Base-by-base conservation (phyloP, 108 stramenopile species). In the Pseudonitzschia multistriata region DNA sequence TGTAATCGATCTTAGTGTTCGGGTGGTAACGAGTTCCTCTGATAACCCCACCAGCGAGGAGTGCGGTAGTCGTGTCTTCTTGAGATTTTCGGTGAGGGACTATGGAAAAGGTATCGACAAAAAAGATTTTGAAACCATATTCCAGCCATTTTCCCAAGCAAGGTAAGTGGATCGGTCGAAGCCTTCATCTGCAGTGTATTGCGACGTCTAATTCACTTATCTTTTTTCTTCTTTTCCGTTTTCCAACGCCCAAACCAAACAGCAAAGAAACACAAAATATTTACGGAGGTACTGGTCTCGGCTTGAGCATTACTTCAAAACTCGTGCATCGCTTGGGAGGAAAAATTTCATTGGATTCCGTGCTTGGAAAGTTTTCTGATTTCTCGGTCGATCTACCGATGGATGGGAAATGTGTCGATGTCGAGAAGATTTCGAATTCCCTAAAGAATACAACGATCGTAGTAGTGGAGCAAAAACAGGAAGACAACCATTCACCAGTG, bases 261-360 rank as follows among this genome's bases (percentile, higher is more conserved):
- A 74, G 73, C 59, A 70, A 65, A 36, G 68, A 72, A 31, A 79
- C 75, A 28, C 55, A 71, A 28, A 71, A 64, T 54, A 24, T 77
- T 31, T 75, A 82, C 53, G 75, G 75, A 14, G 75, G 75, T 7
- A 76, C 76, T 27, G 81, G 81, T 17, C 77, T 85, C 27, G 85
- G 85, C 3, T 62, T 85, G 22, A 80, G 79, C 59, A 82, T 85
- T 59, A 81, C 81, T 2, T 66, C 76, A 28, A 74, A 77, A 24
- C 74, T 85, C n/a, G 81, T 85, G 0, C 45, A 82, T 22, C 50
- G 57, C 14, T 62, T 85, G 24, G 85, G 85, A 34, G 85, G 85
- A 19, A 73, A 40, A 6, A 78, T 85, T 27, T 70, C 66, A 19
- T 45, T 85, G 25, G 79, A 82, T 62, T 79, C 78, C 25, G 74